Conservation (phyloP, 1,284 basidiomycete species). For the Stereum hirsutum region DNA sequence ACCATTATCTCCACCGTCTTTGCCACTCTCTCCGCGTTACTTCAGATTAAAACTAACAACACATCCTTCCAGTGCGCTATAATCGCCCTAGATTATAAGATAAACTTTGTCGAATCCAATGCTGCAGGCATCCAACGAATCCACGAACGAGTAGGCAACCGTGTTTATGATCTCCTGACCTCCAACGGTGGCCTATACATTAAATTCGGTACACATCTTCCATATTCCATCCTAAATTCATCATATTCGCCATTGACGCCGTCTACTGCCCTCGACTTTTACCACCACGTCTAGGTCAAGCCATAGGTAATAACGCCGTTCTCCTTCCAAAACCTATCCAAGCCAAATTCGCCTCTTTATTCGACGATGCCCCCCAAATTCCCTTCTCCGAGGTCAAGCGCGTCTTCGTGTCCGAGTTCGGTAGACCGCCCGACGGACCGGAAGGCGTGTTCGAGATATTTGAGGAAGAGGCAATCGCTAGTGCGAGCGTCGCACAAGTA, state of each 20-base stretch:
- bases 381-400: conserved; percentile 60
- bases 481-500: conserved; percentile 86
- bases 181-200: conserved; percentile 84
- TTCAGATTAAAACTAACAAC: neutral
- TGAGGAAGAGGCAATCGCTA: conserved; percentile 66
- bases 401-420: conserved; percentile 70
- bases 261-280: too few relatives aligned
- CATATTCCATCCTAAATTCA: neutral
- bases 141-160: conserved; percentile 75
- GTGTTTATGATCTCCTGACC: conserved; percentile 68
- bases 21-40: neutral
- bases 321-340: conserved; percentile 78
- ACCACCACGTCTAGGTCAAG: conserved; percentile 39
- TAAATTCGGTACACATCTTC: conserved; percentile 62
- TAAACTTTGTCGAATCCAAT: conserved; percentile 67
- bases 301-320: conserved; percentile 77
- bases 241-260: neutral
- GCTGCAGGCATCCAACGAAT: conserved; percentile 59
- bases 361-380: conserved; percentile 82
- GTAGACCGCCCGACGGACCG: conserved; percentile 50
- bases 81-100: conserved; percentile 74
- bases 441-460: conserved; percentile 74
- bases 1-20: too few relatives aligned
- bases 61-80: conserved; percentile 38
- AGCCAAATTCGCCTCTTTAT: conserved; percentile 71